Conservation (phyloP, 2,329 filamentous ascomycete species). For the Sphaerulina populicola region DNA sequence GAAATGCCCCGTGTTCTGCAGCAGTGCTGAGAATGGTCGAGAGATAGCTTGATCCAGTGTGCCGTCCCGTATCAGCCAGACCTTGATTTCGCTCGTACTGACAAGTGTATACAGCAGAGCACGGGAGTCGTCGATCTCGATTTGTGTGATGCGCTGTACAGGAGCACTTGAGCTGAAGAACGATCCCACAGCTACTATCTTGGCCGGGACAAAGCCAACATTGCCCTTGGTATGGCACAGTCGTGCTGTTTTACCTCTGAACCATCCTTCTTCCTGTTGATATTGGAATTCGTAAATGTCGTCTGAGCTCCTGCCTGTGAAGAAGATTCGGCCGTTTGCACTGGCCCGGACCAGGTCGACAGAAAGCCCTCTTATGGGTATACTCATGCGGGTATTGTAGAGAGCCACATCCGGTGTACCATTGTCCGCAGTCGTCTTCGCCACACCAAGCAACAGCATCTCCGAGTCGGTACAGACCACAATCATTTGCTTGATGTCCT, state of each 20-base stretch:
- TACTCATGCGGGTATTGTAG: constrained; percentile 81
- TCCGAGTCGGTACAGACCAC: constrained; percentile 81
- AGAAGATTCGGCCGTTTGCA: constrained; percentile 80
- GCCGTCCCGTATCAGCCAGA: constrained; percentile 75
- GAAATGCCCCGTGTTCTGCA: constrained; percentile 75
- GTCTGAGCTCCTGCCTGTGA: constrained; percentile 68
- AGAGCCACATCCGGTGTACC: constrained; percentile 67
- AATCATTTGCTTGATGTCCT: constrained; percentile 75
- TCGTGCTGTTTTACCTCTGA: constrained; percentile 73
- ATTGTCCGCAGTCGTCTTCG: constrained; percentile 53
- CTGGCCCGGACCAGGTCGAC: constrained; percentile 74
- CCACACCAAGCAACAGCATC: constrained; percentile 77
- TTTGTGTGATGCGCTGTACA: constrained; percentile 61
- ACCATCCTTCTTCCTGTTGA: constrained; percentile 96
- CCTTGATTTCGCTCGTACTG: constrained; percentile 76
- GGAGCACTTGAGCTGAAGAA: constrained; percentile 30
- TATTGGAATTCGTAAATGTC: constrained; percentile 93
- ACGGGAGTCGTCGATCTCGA: constrained; percentile 80
- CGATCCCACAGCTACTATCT: constrained; percentile 27
- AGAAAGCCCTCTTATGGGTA: constrained; percentile 61
- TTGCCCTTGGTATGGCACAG: constrained; percentile 50
- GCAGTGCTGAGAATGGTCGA: constrained; percentile 46
- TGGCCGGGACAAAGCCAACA: constrained; percentile 38
- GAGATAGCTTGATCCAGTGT: constrained; percentile 49
- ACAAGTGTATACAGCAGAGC: constrained; percentile 88